Evolutionary conservation across 352 stramenopile species (phyloP).

Genomic region (Phytophthora macrochlamydospora): DNA sequence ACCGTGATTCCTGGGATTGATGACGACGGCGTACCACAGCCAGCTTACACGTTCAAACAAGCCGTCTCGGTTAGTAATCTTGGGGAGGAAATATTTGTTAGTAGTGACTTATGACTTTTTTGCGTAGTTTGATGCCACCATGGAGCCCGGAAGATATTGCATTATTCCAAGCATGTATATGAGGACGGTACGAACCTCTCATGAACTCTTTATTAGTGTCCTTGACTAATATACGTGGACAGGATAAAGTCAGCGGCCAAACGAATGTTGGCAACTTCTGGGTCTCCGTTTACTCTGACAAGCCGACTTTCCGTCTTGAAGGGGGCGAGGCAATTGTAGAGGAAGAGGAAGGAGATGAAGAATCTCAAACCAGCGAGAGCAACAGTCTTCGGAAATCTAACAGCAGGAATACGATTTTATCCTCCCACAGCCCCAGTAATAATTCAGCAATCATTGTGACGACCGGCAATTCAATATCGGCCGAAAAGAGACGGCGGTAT

Average conservation of each 20-base stretch:
- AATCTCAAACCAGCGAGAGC: constrained; percentile 8
- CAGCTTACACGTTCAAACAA: constrained; percentile 86
- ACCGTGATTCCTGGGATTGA: constrained; percentile 68
- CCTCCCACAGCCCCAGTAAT: constrained; percentile 37
- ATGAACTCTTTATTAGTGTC: neutral
- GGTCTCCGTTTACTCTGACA: constrained; percentile 82
- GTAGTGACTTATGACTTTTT: neutral
- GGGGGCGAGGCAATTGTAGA: constrained; percentile 78
- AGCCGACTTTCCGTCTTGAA: constrained; percentile 68
- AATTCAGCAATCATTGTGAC: constrained; percentile 35
- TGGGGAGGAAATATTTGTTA: neutral
- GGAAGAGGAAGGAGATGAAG: constrained; percentile 76
- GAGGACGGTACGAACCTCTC: constrained; percentile 58
- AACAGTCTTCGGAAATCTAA: constrained; percentile 8
- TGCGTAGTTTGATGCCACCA: constrained; percentile 59
- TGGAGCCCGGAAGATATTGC: constrained; percentile 80
- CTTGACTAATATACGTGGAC: neutral
- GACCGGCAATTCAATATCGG: constrained; percentile 34
- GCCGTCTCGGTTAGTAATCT: constrained; percentile 60
- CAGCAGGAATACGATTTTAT: constrained; percentile 9
- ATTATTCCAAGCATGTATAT: constrained; percentile 90
- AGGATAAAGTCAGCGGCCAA: constrained; percentile 82
- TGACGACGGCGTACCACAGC: constrained; percentile 70
- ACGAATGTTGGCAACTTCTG: constrained; percentile 84
- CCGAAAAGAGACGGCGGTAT: constrained; percentile 62